These are phyloP conservation scores for Xylaria venustula DNA, from an alignment of 495 filamentous ascomycete species.

Conservation along the genomic window DNA sequence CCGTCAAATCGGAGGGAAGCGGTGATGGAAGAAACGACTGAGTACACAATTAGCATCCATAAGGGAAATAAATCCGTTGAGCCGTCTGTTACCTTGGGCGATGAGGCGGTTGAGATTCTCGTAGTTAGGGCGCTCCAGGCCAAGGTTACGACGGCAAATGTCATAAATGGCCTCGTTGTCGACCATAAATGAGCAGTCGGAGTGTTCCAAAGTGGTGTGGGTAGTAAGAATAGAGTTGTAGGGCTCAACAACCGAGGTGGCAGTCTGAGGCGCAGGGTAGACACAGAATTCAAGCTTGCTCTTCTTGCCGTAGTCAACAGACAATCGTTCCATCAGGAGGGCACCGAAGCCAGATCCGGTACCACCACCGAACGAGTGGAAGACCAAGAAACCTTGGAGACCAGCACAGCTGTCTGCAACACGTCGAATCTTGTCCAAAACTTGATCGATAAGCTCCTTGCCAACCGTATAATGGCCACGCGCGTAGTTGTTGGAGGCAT, in stretches of 20 bases:
- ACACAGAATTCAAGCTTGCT: conserved; percentile 99
- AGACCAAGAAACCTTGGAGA: conserved; percentile 97
- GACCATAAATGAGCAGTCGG: conserved; percentile 99
- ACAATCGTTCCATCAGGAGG: conserved; percentile 95
- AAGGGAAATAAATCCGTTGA: background rate
- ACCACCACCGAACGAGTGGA: conserved; percentile 99
- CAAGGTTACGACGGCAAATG: conserved; percentile 96
- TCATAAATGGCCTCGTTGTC: conserved; percentile 99
- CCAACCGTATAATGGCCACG: conserved; percentile 98
- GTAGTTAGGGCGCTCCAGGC: conserved; percentile 93
- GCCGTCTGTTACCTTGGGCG: conserved; percentile 72
- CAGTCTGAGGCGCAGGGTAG: conserved; percentile 94
- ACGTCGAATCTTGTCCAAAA: conserved; percentile 92
- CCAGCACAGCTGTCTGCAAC: conserved; percentile 96
- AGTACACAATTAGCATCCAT: conserved; percentile 19
- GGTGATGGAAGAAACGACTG: conserved; percentile 96
- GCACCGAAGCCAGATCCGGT: conserved; percentile 98
- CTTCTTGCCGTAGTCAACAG: conserved; percentile 99
- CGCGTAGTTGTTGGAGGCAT: conserved; percentile 99
- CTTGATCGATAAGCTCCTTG: conserved; percentile 97
- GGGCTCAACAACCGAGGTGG: conserved; percentile 96
- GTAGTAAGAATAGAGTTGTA: conserved; percentile 99
- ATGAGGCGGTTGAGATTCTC: conserved; percentile 99
- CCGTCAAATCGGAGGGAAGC: conserved; percentile 98
- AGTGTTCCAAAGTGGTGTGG: conserved; percentile 98